These are phyloP conservation scores for Lecanicillium sp. DNA, from an alignment of 2,329 filamentous ascomycete species.

Conservation along the genomic window DNA sequence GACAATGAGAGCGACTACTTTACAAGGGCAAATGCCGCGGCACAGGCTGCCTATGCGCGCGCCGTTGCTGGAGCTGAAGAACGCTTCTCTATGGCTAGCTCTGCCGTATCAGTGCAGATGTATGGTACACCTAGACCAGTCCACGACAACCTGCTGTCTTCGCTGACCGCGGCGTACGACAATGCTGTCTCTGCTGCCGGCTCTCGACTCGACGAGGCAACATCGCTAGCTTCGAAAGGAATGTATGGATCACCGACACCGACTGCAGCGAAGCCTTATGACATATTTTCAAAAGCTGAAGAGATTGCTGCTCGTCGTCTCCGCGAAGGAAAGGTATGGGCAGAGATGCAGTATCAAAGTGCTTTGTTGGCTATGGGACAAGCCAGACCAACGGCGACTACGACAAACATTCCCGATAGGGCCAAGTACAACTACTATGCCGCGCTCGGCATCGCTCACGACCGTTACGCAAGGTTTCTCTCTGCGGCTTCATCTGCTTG, in stretches of 20 bases:
- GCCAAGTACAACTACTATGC: slow-evolving; percentile 65
- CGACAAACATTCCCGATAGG: slow-evolving; percentile 50
- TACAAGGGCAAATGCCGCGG: slow-evolving; percentile 32
- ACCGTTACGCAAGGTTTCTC: slow-evolving; percentile 68
- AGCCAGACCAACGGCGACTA: slow-evolving; percentile 48
- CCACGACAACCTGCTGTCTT: slow-evolving; percentile 61
- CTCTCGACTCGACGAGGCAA: slow-evolving; percentile 45
- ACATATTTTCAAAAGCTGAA: slow-evolving; percentile 31
- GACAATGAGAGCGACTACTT: slow-evolving; percentile 10
- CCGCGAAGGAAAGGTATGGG: slow-evolving; percentile 60
- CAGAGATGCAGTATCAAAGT: slow-evolving; percentile 61
- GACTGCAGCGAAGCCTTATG: slow-evolving; percentile 37
- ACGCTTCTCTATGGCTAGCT: slow-evolving; percentile 60
- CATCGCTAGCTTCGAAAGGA: slow-evolving; percentile 42
- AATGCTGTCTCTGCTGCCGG: slow-evolving; percentile 55
- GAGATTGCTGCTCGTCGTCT: slow-evolving; percentile 64
- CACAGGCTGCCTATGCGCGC: slow-evolving; percentile 52
- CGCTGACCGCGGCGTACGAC: slow-evolving; percentile 60
- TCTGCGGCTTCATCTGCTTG: slow-evolving; percentile 53
- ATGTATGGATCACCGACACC: slow-evolving; percentile 35
- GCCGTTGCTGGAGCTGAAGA: slow-evolving; percentile 59
- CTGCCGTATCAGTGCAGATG: slow-evolving; percentile 57
- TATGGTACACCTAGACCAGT: slow-evolving; percentile 61
- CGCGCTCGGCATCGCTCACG: slow-evolving; percentile 69
- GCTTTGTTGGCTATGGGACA: slow-evolving; percentile 57